These are phyloP conservation scores for Nelumbo lutea DNA, from an alignment of 164 flowering plant genomes.

Conservation along the genomic window DNA sequence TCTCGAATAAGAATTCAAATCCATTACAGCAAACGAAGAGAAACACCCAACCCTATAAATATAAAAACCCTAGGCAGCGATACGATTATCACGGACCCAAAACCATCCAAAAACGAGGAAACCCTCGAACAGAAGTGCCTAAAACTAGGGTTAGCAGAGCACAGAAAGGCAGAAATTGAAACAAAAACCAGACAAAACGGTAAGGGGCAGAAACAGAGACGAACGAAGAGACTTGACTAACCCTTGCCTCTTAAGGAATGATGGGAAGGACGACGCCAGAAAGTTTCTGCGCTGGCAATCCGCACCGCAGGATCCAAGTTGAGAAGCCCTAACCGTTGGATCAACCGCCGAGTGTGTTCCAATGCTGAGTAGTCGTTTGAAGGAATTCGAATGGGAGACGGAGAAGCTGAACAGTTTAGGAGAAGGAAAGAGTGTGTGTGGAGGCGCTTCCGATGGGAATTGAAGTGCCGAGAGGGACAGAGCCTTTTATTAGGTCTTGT, in stretches of 20 bases:
- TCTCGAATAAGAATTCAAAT: slow-evolving; percentile 10
- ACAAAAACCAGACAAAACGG: neutral
- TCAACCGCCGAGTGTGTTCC: slow-evolving; percentile 24
- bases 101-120: neutral
- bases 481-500: neutral
- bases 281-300: slow-evolving; percentile 4
- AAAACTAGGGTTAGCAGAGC: slow-evolving; percentile 29
- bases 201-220: too few species aligned
- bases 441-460: neutral
- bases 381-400: slow-evolving; percentile 5
- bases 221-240: too few species aligned
- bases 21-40: slow-evolving; percentile 7
- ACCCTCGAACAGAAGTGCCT: slow-evolving; percentile 1
- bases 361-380: slow-evolving; percentile 19
- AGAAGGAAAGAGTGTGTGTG: neutral
- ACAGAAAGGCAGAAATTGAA: slow-evolving; percentile 1
- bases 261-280: neutral
- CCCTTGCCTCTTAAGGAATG: too few species aligned
- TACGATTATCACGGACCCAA: slow-evolving; percentile 3
- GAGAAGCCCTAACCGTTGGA: slow-evolving; percentile 42
- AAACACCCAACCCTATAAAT: slow-evolving; percentile 17
- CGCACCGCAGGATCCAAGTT: slow-evolving; percentile 12
- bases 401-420: neutral
- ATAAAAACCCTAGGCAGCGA: slow-evolving; percentile 12
- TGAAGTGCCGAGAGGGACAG: neutral